phyloP scores from a whole-genome alignment of 2,329 filamentous ascomycete genomes.

The Pseudogymnoascus sp. region DNA sequence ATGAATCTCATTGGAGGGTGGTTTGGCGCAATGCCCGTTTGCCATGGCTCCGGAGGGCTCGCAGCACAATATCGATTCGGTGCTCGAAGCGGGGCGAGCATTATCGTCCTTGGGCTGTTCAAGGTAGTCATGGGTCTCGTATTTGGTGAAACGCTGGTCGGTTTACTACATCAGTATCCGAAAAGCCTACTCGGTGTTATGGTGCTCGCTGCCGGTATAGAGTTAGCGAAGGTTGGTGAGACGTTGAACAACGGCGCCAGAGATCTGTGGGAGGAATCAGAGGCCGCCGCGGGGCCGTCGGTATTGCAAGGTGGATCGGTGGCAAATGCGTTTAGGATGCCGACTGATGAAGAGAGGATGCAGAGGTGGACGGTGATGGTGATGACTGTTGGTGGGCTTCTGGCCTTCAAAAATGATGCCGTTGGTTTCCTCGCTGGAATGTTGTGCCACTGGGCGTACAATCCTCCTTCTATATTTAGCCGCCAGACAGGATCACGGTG shows the following conservation, averaged over 20 bases:
- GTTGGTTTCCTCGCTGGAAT: constrained; percentile 79
- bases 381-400: constrained; percentile 69
- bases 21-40: constrained; percentile 93
- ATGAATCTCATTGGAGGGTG: constrained; percentile 84
- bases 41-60: constrained; percentile 83
- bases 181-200: constrained; percentile 72
- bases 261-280: constrained; percentile 50
- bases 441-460: constrained; percentile 64
- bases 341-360: constrained; percentile 59
- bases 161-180: constrained; percentile 64
- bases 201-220: constrained; percentile 81
- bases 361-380: constrained; percentile 86
- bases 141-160: constrained; percentile 65
- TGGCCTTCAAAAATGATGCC: constrained; percentile 85
- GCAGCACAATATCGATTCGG: constrained; percentile 90
- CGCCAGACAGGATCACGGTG: background rate
- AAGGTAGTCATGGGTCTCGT: constrained; percentile 71
- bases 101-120: constrained; percentile 67
- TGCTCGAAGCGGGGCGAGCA: constrained; percentile 74
- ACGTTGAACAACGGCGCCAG: constrained; percentile 65
- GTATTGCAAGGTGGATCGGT: background rate
- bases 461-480: constrained; percentile 10
- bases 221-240: constrained; percentile 77
- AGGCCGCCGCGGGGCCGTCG: constrained; percentile 23
- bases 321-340: constrained; percentile 36